A percentile compares a stretch with the other conserved stretches of the same genome.
These are phyloP conservation scores for Penicillium herquei DNA, from an alignment of 495 filamentous ascomycete species.

Conservation along the genomic window DNA sequence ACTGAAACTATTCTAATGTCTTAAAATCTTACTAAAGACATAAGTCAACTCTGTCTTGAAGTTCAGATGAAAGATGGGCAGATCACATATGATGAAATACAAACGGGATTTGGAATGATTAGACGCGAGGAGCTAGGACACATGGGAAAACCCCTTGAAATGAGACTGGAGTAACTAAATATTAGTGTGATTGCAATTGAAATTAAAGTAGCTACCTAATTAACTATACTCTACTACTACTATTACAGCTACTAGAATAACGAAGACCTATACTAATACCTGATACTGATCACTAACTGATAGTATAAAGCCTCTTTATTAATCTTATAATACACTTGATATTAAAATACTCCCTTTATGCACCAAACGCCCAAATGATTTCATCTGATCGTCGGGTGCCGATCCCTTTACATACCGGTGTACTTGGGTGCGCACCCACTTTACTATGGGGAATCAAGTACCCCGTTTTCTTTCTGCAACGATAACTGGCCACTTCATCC, in stretches of 20 bases:
- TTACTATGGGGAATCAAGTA: slow-evolving; percentile 18
- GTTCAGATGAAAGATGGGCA: too few species aligned
- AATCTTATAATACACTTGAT: too few species aligned
- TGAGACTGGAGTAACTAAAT: background rate
- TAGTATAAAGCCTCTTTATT: too few species aligned
- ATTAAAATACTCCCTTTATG: background rate
- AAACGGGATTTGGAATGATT: background rate
- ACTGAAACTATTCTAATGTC: too few species aligned
- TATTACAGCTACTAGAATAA: too few species aligned
- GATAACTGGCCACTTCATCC: slow-evolving; percentile 24
- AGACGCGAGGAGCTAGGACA: background rate
- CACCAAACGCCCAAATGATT: slow-evolving; percentile 9
- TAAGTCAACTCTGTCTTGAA: too few species aligned
- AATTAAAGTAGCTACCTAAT: background rate
- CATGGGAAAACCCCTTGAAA: background rate
- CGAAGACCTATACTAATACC: too few species aligned
- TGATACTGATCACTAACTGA: too few species aligned
- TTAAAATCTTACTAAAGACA: too few species aligned
- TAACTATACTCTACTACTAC: too few species aligned
- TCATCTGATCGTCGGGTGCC: slow-evolving; percentile 21
- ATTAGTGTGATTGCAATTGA: background rate
- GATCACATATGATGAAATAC: too few species aligned
- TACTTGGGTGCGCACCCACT: slow-evolving; percentile 18
- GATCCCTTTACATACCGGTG: slow-evolving; percentile 30
- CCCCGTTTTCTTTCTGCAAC: slow-evolving; percentile 12